These are phyloP conservation scores for Guadua angustifolia DNA, from an alignment of 176 grass and related monocot genomes.

Conservation along the genomic window DNA sequence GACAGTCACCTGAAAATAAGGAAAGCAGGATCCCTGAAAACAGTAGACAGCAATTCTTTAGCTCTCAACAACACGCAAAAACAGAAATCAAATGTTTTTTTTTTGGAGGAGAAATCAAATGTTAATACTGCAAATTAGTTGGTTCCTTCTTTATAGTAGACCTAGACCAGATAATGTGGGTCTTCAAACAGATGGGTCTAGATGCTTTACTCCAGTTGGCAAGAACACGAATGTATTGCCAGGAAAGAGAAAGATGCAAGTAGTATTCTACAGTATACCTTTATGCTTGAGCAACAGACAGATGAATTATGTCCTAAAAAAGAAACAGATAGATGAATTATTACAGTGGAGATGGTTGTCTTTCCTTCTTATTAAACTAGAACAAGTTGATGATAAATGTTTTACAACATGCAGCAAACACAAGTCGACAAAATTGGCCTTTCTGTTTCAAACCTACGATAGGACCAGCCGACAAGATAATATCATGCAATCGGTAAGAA, in stretches of 20 bases:
- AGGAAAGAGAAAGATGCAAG: background rate
- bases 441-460: slow-evolving; percentile 30
- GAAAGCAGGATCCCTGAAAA: slow-evolving; percentile 44
- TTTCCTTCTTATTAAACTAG: background rate
- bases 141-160: slow-evolving; percentile 1
- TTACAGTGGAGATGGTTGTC: background rate
- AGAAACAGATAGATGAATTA: background rate
- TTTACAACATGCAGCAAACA: slow-evolving; percentile 1
- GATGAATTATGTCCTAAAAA: background rate
- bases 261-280: background rate
- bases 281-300: background rate
- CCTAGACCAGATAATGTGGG: background rate
- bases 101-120: background rate
- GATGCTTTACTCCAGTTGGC: background rate
- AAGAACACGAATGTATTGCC: background rate
- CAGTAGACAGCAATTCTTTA: slow-evolving; percentile 26
- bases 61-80: slow-evolving; percentile 25
- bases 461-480: slow-evolving; percentile 6
- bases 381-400: slow-evolving; percentile 5
- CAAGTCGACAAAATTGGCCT: slow-evolving; percentile 42
- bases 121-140: background rate
- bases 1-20: slow-evolving; percentile 26
- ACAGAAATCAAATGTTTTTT: slow-evolving; percentile 2
- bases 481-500: slow-evolving; percentile 7
- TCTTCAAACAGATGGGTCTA: background rate